Evolutionary conservation across 2,329 filamentous ascomycete genomes (phyloP).

Genomic region (Exophiala sp.): DNA sequence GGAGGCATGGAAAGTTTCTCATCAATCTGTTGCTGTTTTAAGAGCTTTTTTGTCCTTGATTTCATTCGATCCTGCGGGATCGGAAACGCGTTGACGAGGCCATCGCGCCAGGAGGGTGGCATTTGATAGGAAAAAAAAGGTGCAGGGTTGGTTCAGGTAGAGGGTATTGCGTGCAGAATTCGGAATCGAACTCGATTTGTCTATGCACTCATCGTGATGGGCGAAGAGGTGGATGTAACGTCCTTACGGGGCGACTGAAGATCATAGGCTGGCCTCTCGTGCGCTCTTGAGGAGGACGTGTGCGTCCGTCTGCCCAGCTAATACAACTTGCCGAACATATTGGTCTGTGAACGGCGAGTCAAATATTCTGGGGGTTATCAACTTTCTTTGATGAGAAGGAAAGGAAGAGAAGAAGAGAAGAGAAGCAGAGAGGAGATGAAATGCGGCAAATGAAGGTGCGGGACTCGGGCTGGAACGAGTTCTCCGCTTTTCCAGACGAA

Average conservation of each 20-base stretch:
- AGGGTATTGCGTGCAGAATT: constrained; percentile 5
- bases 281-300: constrained; percentile 47
- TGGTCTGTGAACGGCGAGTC: constrained; percentile 46
- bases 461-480: background rate
- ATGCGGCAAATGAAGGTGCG: constrained; percentile 8
- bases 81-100: constrained; percentile 29
- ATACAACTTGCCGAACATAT: constrained; percentile 55
- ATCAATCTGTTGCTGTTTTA: constrained; percentile 25
- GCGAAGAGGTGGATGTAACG: constrained; percentile 35
- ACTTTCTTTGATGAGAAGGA: constrained; percentile 49
- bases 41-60: constrained; percentile 23
- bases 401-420: constrained; percentile 31
- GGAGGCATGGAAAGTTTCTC: constrained; percentile 3
- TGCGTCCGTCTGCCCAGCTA: constrained; percentile 45
- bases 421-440: constrained; percentile 22
- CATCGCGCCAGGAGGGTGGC: constrained; percentile 26
- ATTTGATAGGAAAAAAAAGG: constrained; percentile 11
- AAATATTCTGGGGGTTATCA: constrained; percentile 55
- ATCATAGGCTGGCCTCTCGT: constrained; percentile 43
- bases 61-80: constrained; percentile 27
- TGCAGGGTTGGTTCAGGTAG: background rate
- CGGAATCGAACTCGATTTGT: constrained; percentile 9
- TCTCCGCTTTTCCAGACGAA: constrained; percentile 1
- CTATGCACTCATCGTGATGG: constrained; percentile 23
- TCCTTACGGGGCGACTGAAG: constrained; percentile 45